A percentile compares a stretch with the other conserved stretches of the same genome.
Evolutionary conservation across 805 yeast genomes (phyloP).

Genomic region (Maudiozyma saulgeensis): DNA sequence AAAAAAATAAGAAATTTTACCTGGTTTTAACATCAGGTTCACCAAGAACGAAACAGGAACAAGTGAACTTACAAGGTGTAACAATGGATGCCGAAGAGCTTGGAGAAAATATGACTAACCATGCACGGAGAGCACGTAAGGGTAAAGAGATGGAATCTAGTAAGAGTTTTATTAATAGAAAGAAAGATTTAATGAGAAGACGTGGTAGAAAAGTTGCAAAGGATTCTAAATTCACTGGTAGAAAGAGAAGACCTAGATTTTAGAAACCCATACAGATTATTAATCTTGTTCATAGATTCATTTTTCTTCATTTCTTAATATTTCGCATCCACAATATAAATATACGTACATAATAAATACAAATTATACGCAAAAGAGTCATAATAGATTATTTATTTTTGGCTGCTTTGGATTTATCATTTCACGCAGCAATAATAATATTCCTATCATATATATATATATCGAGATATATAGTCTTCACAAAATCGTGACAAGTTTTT

Average conservation of each 20-base stretch:
- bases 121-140: conserved; percentile 20
- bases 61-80: conserved; percentile 70
- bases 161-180: conserved; percentile 76
- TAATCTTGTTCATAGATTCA: no score
- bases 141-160: conserved; percentile 42
- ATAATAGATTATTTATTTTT: background rate
- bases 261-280: conserved; percentile 18
- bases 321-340: no score
- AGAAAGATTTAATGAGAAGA: conserved; percentile 87
- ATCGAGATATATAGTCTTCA: background rate
- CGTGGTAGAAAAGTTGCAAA: conserved; percentile 84
- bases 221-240: conserved; percentile 87
- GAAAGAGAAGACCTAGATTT: conserved; percentile 64
- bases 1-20: conserved; percentile 84
- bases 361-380: no score
- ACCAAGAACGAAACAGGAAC: conserved; percentile 72
- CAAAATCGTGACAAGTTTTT: conserved; percentile 19
- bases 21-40: conserved; percentile 57
- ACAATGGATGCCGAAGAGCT: conserved; percentile 59
- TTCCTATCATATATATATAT: background rate
- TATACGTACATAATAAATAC: no score
- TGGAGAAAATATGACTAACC: conserved; percentile 2
- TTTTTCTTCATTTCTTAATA: no score
- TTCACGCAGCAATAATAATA: no score
- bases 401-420: no score